Evolutionary conservation across 2,329 filamentous ascomycete genomes (phyloP), one percentile per base, ranked within the genome.

Genomic region (Cercospora citrullina): DNA sequence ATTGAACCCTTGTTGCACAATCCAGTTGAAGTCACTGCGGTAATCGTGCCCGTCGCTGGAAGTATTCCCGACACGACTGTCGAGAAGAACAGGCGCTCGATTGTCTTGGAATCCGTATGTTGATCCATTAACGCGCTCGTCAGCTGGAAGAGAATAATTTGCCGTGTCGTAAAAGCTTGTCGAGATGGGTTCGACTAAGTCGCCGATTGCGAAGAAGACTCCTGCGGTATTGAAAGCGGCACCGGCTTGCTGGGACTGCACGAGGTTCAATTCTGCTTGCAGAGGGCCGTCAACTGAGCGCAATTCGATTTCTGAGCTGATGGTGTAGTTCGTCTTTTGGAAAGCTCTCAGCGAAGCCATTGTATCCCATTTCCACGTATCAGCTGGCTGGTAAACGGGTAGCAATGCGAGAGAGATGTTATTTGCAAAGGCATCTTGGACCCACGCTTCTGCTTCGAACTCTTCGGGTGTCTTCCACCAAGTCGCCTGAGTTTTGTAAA

Each of bases 1-100:
- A 6, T 72, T 63, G 39, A 68, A 71, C 1, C 63, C 66, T 26
- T 67, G 66, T 23, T 23, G 48, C 21, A 53, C 1, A 28, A 53
- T 53, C 48, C 48, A 53, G 8, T 16, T 14, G 5, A 53, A 26
- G 3, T 53, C 48, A 28, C 48, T 53, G 4, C 48, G 48, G 2
- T 53, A 23, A 26, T 53, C 48, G 23, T 53, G 48, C n/a, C 48
- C 48, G 5, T 53, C 48, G 7, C 48, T 28, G 48, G 48, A 53
- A 4, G 48, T 53, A 5, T 53, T 53, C 12, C 21, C 48, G 6
- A 28, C 48, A 8, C 23, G 48, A 8, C 48, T 53, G 21, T 53
- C 48, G 3, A 53, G 48, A 1, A 53, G 48, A 14, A 53, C 23
- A 1, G 48, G 48, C 2, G 48, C 48, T 16, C 48, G 48, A n/a